Conservation (phyloP, 352 stramenopile species). For the Phytophthora aleatoria region DNA sequence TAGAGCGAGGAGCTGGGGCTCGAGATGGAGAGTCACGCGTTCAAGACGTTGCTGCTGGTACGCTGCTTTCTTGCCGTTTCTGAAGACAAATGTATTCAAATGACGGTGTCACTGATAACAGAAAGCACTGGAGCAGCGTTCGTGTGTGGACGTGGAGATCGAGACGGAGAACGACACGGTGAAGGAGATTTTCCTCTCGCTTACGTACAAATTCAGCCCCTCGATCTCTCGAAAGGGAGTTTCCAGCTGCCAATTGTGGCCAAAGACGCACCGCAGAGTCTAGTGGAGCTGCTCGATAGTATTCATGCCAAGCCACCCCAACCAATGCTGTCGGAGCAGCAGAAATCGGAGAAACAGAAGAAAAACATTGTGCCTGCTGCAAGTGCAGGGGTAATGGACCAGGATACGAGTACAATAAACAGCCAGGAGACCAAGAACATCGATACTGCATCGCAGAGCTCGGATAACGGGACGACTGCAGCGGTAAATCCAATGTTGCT, state of each 20-base stretch:
- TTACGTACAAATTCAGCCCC: constrained; percentile 72
- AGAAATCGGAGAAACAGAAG: constrained; percentile 18
- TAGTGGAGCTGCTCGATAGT: constrained; percentile 46
- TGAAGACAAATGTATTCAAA: not conserved
- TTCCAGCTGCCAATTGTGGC: constrained; percentile 48
- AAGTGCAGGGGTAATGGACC: not conserved
- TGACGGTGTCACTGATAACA: constrained; percentile 11
- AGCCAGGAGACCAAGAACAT: constrained; percentile 6
- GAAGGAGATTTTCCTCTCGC: constrained; percentile 33
- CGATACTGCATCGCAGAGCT: constrained; percentile 15
- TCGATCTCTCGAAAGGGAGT: constrained; percentile 55
- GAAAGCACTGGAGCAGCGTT: constrained; percentile 48
- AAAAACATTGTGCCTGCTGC: constrained; percentile 1
- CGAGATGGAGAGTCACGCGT: constrained; percentile 42
- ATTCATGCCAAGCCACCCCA: constrained; percentile 42
- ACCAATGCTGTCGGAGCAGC: constrained; percentile 40
- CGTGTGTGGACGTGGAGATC: constrained; percentile 45
- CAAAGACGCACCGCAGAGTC: constrained; percentile 22
- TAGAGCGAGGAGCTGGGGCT: constrained; percentile 68
- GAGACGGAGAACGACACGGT: constrained; percentile 19
- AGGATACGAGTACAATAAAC: not conserved
- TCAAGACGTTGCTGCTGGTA: constrained; percentile 47
- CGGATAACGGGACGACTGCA: constrained; percentile 7
- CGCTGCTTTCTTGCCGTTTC: not conserved
- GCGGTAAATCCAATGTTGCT: constrained; percentile 27